Evolutionary conservation across 1,284 basidiomycete species (phyloP).

Genomic region (Stygiomarasmius scandens): DNA sequence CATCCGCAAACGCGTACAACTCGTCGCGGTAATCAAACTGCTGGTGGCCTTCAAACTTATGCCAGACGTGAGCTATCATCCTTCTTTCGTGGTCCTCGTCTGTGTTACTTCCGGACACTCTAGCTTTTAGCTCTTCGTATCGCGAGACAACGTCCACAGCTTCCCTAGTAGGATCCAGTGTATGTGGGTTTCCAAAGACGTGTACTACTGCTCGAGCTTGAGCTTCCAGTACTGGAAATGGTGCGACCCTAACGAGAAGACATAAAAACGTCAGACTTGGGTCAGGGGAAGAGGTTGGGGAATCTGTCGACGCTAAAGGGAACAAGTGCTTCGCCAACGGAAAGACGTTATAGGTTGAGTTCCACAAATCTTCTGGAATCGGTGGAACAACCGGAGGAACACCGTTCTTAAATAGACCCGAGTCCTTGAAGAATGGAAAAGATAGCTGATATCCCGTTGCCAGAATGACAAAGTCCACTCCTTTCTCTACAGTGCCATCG

Average conservation of each 20-base stretch:
- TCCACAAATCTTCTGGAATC: constrained; percentile 52
- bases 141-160: constrained; percentile 48
- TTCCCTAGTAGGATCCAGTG: constrained; percentile 52
- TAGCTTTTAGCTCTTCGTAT: constrained; percentile 41
- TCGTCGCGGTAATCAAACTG: constrained; percentile 73
- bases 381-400: constrained; percentile 46
- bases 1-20: constrained; percentile 50
- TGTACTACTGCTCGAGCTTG: constrained; percentile 63
- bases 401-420: constrained; percentile 33
- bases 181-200: constrained; percentile 51
- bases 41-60: constrained; percentile 48
- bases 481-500: constrained; percentile 56
- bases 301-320: constrained; percentile 56
- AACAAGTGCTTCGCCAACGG: constrained; percentile 59
- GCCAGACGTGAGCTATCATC: constrained; percentile 57
- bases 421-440: constrained; percentile 59
- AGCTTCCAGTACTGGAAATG: constrained; percentile 68
- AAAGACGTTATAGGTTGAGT: constrained; percentile 65
- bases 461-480: constrained; percentile 64
- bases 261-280: constrained; percentile 66
- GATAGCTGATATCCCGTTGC: constrained; percentile 74
- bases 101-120: constrained; percentile 21
- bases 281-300: constrained; percentile 36
- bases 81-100: constrained; percentile 26
- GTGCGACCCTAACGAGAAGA: constrained; percentile 55